phyloP scores from a whole-genome alignment of 1,284 basidiomycete genomes.

The Rhizoctonia solani region DNA sequence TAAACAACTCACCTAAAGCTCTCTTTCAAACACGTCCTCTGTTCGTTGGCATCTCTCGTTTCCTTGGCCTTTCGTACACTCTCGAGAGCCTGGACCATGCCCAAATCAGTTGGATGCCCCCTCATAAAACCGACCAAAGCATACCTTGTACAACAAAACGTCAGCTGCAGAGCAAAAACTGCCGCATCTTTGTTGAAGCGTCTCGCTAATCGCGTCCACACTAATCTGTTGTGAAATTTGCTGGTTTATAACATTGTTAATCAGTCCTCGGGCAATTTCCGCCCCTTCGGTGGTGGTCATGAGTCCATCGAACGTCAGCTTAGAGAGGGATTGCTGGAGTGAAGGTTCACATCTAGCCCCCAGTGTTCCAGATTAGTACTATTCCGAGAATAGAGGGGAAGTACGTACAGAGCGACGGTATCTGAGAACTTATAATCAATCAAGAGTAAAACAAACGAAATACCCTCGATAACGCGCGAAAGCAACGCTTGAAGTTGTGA shows the following conservation, averaged over 20 bases:
- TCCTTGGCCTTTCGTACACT: constrained; percentile 89
- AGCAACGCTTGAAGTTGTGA: constrained; percentile 73
- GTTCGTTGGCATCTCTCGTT: constrained; percentile 74
- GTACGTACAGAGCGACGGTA: constrained; percentile 72
- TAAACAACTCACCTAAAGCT: constrained; percentile 38
- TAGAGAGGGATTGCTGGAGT: constrained; percentile 66
- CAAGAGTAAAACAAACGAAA: constrained; percentile 90
- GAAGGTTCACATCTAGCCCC: constrained; percentile 64
- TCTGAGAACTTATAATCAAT: constrained; percentile 91
- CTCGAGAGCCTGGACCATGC: constrained; percentile 78
- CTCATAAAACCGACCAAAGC: constrained; percentile 24
- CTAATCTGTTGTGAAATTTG: constrained; percentile 96
- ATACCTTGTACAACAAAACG: constrained; percentile 94
- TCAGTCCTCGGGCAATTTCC: constrained; percentile 81
- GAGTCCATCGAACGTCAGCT: constrained; percentile 81
- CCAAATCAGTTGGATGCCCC: neutral
- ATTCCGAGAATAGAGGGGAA: constrained; percentile 29
- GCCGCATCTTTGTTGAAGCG: constrained; percentile 91
- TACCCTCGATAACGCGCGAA: constrained; percentile 83
- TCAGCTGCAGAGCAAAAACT: constrained; percentile 98
- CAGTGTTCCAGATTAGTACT: neutral
- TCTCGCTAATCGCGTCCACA: constrained; percentile 94
- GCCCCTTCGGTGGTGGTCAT: constrained; percentile 83
- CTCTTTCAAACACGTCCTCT: constrained; percentile 79
- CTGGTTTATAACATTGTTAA: constrained; percentile 95